Conservation (phyloP, 192 early-diverging fungal species). For the Rhizophagus sp. region DNA sequence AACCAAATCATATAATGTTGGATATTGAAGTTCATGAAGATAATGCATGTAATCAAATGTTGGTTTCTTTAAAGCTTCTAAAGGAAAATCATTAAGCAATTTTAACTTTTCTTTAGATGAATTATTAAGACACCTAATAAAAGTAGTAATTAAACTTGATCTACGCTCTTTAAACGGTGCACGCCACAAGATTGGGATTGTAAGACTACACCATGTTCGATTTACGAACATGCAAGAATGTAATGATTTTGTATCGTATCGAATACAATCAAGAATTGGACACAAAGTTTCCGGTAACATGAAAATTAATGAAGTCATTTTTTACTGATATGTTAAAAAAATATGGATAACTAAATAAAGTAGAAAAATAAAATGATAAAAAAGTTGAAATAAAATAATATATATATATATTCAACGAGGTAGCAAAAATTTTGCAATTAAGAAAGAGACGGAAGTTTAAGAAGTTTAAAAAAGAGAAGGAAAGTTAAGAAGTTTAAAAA, state of each 20-base stretch:
- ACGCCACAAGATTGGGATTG: neutral
- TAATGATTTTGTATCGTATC: neutral
- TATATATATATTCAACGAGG: too few relatives aligned
- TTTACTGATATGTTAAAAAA: neutral
- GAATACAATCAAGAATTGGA: neutral
- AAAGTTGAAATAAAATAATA: too few relatives aligned
- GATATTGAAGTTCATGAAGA: neutral
- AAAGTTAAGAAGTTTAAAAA: too few relatives aligned
- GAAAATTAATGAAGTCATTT: neutral
- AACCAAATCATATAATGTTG: neutral
- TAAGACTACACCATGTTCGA: constrained; percentile 4
- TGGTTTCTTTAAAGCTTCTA: neutral
- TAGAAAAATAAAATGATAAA: too few relatives aligned
- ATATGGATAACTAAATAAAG: too few relatives aligned
- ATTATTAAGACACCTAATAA: neutral
- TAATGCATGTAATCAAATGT: neutral
- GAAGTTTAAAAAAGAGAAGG: too few relatives aligned
- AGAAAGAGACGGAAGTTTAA: too few relatives aligned
- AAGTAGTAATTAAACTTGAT: neutral
- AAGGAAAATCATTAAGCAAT: neutral
- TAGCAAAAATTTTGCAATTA: too few relatives aligned
- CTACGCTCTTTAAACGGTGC: neutral
- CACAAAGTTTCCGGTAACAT: neutral
- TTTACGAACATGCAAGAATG: constrained; percentile 1
- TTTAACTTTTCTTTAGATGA: neutral